A percentile compares a stretch with the other conserved stretches of the same genome.
phyloP scores from a whole-genome alignment of 2,329 filamentous ascomycete genomes.

The Blumeria graminis region DNA sequence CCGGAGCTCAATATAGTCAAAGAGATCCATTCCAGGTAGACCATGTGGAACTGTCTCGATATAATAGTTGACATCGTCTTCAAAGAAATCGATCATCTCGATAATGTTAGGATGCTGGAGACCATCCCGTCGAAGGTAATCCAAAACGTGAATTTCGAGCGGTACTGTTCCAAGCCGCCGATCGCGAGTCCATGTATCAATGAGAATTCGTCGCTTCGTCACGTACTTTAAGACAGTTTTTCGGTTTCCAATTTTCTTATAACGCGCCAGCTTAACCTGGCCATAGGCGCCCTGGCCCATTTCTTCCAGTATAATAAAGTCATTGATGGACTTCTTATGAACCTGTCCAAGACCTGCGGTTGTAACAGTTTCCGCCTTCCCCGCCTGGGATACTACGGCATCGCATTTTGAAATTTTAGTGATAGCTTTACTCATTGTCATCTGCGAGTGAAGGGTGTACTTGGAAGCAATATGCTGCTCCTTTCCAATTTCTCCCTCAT shows the following conservation, averaged over 20 bases:
- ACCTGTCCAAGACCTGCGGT: conserved; percentile 15
- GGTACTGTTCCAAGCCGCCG: conserved; percentile 81
- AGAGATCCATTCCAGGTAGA: conserved; percentile 89
- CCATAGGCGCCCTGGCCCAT: conserved; percentile 98
- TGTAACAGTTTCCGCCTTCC: conserved; percentile 15
- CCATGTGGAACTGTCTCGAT: conserved; percentile 96
- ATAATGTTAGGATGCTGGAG: conserved; percentile 44
- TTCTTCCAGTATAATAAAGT: conserved; percentile 84
- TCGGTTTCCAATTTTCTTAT: conserved; percentile 48
- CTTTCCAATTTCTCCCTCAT: conserved; percentile 23
- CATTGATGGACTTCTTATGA: conserved; percentile 62
- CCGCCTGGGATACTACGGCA: conserved; percentile 16
- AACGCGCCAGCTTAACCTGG: conserved; percentile 81
- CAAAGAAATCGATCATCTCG: conserved; percentile 50
- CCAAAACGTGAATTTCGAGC: conserved; percentile 86
- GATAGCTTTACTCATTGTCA: conserved; percentile 29
- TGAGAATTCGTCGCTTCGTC: conserved; percentile 84
- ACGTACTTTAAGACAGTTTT: conserved; percentile 96
- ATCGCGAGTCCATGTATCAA: conserved; percentile 96
- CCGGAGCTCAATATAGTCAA: conserved; percentile 93
- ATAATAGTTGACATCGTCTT: conserved; percentile 82
- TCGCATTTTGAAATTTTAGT: conserved; percentile 21
- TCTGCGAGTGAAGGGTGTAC: conserved; percentile 31
- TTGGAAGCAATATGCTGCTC: conserved; percentile 20
- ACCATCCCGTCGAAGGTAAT: conserved; percentile 62